Conservation (phyloP, 495 filamentous ascomycete species). For the Penicillium paradoxum region DNA sequence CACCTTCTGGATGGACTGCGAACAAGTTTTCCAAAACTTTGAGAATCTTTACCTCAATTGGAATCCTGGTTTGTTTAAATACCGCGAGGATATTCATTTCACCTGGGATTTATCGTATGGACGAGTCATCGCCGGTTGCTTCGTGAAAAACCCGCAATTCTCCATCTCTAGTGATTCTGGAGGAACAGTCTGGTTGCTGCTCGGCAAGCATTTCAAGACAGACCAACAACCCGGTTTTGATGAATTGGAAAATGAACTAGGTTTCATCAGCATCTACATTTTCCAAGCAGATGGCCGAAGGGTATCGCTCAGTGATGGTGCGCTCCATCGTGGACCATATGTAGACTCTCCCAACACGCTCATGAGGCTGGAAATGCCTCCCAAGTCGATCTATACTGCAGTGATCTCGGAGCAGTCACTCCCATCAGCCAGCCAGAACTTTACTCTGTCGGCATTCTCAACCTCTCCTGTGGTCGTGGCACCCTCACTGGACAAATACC, state of each 20-base stretch:
- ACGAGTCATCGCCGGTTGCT: constrained; percentile 53
- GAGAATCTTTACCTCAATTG: constrained; percentile 96
- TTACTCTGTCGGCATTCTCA: constrained; percentile 82
- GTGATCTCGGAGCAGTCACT: constrained; percentile 77
- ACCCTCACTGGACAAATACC: constrained; percentile 54
- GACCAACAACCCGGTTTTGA: constrained; percentile 1
- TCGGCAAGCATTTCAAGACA: constrained; percentile 73
- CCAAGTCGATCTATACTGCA: constrained; percentile 61
- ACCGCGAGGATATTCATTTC: constrained; percentile 86
- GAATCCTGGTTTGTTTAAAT: constrained; percentile 80
- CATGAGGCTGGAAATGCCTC: constrained; percentile 62
- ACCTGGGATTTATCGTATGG: constrained; percentile 69
- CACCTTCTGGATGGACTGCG: constrained; percentile 86
- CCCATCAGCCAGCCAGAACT: constrained; percentile 61
- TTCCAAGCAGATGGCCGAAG: constrained; percentile 69
- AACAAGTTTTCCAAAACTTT: constrained; percentile 82
- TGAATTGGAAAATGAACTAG: constrained; percentile 43
- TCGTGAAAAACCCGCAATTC: constrained; percentile 81
- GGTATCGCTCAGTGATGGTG: constrained; percentile 65
- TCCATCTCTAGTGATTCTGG: constrained; percentile 52
- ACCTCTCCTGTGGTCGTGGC: constrained; percentile 51
- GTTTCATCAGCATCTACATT: constrained; percentile 82
- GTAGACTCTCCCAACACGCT: constrained; percentile 93
- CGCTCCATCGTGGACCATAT: constrained; percentile 67
- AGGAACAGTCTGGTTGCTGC: constrained; percentile 73